Base-by-base conservation (phyloP, 148 eudicot genomes). In the Amaranthus palmeri region DNA sequence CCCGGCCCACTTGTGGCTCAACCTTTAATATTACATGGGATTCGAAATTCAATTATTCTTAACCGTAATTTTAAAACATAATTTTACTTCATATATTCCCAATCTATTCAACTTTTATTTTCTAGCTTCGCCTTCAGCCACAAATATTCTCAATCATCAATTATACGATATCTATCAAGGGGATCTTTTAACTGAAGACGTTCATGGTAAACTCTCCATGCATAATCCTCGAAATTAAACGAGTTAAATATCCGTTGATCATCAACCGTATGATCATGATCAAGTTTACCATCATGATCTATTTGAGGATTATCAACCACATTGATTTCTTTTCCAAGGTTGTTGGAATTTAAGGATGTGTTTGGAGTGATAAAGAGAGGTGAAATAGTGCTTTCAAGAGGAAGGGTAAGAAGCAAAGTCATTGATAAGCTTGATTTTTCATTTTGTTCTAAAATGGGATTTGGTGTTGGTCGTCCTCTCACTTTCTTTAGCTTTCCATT, bases 401-500 rank as follows among this genome's bases (percentile, higher is more conserved):
- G 88, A 69, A 92, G 86, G 4, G 92, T 88, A 41, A 92, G 57
- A 44, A 92, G 65, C 72, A 92, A 49, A 25, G 92, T 80, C 90
- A 92, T 84, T 61, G 96, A 79, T 67, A 88, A 63, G 2, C 18
- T 12, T 79, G 75, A 51, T 7, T 49, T 63, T 18, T 14, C 46
- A 25, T 41, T 36, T 8, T 59, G 73, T 43, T 45, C 57, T 12
- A 36, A 8, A 44, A 61, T 54, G 41, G 85, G 70, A 44, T 61
- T 54, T 44, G 85, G 70, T 8, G 70, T 25, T 66, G 97, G 79
- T 68, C 86, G 86, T 78, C 97, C 97, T 76, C 88, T 85, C 54
- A 88, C 88, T 78, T 92, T 92, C 82, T 90, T 92, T 5, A 85
- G 51, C 81, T 82, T 92, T 14, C 97, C 96, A 74, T 92, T 92